Conservation (phyloP, 129 eudicot genomes). For the Pseudognaphalium luteoalbum region DNA sequence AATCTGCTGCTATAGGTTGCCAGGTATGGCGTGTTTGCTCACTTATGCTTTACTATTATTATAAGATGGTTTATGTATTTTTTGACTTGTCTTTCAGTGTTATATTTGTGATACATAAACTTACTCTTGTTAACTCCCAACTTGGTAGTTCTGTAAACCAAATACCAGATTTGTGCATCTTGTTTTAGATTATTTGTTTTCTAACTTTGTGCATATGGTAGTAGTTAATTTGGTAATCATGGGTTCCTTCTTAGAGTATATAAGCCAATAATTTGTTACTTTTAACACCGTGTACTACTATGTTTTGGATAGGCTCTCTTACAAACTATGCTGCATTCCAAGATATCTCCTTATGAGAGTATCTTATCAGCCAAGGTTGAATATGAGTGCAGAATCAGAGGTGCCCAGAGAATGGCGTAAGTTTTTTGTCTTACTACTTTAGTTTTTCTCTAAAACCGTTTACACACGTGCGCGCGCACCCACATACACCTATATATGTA, state of each 20-base stretch:
- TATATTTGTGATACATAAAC: neutral
- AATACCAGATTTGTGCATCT: neutral
- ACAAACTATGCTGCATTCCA: constrained; percentile 79
- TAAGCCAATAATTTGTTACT: constrained; percentile 15
- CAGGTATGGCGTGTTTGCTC: constrained; percentile 53
- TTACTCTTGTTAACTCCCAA: neutral
- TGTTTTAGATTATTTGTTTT: neutral
- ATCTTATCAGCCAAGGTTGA: constrained; percentile 88
- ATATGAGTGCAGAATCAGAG: constrained; percentile 86
- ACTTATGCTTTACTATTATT: constrained; percentile 2
- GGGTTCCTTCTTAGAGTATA: neutral
- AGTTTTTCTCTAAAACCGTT: too few relatives aligned
- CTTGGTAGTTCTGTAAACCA: neutral
- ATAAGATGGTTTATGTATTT: neutral
- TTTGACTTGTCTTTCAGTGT: neutral
- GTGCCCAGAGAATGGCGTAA: constrained; percentile 99
- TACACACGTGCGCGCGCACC: neutral
- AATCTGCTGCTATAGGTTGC: constrained; percentile 77
- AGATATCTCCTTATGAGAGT: constrained; percentile 61
- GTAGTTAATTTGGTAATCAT: constrained; percentile 7
- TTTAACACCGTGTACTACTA: constrained; percentile 2
- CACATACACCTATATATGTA: too few relatives aligned
- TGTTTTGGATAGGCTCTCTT: constrained; percentile 64
- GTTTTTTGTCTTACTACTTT: constrained; percentile 11
- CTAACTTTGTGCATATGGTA: constrained; percentile 8